Evolutionary conservation across 2,329 filamentous ascomycete species (phyloP).

Genomic region (Bipolaris cookei): DNA sequence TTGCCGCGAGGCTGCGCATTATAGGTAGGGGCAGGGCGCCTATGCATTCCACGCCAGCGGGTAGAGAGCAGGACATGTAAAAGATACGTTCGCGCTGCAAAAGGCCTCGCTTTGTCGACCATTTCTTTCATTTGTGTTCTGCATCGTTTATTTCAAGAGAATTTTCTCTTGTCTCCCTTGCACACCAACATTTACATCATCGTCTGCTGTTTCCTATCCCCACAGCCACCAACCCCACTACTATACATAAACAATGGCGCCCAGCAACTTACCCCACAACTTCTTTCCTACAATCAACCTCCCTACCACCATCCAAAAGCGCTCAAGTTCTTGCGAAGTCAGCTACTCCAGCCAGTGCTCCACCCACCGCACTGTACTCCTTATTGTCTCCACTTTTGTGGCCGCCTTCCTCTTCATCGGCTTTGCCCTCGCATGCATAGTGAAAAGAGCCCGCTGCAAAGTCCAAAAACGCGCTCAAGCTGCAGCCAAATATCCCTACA

Average conservation of each 20-base stretch:
- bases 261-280: not conserved
- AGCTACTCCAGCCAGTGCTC: slow-evolving; percentile 20
- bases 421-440: slow-evolving; percentile 21
- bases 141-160: not conserved
- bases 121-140: not conserved
- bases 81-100: slow-evolving; percentile 1
- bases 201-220: not conserved
- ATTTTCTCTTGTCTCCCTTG: not conserved
- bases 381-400: slow-evolving; percentile 28
- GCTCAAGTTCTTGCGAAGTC: slow-evolving; percentile 18
- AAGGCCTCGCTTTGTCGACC: not conserved
- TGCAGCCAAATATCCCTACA: not conserved
- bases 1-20: slow-evolving; percentile 12
- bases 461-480: not conserved
- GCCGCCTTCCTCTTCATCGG: slow-evolving; percentile 22
- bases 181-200: not conserved
- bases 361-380: slow-evolving; percentile 30
- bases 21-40: not conserved
- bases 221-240: not conserved
- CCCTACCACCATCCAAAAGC: slow-evolving; percentile 10
- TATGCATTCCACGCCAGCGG: slow-evolving; percentile 1
- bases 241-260: slow-evolving; percentile 13
- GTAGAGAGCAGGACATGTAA: slow-evolving; percentile 8
- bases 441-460: not conserved
- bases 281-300: not conserved